Conservation (phyloP, 2,329 filamentous ascomycete genomes). For the Fusarium duplospermum region DNA sequence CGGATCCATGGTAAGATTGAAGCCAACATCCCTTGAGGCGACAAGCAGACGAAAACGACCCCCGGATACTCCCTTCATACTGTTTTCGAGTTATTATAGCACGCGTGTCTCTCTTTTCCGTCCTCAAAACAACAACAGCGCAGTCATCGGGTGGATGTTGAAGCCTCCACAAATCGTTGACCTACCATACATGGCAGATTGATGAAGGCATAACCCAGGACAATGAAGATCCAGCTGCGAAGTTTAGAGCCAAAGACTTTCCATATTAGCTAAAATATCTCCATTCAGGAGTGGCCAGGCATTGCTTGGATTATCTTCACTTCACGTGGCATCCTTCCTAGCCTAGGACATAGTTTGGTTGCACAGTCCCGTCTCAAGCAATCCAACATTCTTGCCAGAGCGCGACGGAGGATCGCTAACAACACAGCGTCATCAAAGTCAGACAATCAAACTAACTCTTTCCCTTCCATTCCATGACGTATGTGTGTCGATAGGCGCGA, state of each 20-base stretch:
- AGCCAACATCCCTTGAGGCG: background rate
- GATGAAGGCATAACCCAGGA: background rate
- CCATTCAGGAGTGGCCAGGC: background rate
- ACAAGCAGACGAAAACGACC: background rate
- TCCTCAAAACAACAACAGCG: background rate
- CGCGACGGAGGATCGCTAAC: slow-evolving; percentile 15
- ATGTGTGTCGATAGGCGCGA: slow-evolving; percentile 19
- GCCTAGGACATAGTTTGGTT: background rate
- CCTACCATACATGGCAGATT: background rate
- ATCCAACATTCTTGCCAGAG: background rate
- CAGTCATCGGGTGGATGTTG: background rate
- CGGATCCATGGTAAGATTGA: background rate
- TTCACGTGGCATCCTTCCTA: background rate
- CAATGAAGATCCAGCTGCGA: too few species aligned
- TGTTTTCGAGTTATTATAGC: background rate
- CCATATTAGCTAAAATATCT: background rate
- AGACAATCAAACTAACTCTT: slow-evolving; percentile 19
- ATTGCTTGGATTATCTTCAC: background rate
- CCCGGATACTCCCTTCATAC: background rate
- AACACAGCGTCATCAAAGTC: slow-evolving; percentile 9
- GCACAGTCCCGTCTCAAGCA: background rate
- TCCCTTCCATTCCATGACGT: slow-evolving; percentile 33
- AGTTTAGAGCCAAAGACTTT: background rate
- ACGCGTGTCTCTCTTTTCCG: background rate
- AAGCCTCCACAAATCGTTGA: background rate